These are phyloP conservation scores for Neurospora sp. DNA, from an alignment of 495 filamentous ascomycete species.

Conservation along the genomic window DNA sequence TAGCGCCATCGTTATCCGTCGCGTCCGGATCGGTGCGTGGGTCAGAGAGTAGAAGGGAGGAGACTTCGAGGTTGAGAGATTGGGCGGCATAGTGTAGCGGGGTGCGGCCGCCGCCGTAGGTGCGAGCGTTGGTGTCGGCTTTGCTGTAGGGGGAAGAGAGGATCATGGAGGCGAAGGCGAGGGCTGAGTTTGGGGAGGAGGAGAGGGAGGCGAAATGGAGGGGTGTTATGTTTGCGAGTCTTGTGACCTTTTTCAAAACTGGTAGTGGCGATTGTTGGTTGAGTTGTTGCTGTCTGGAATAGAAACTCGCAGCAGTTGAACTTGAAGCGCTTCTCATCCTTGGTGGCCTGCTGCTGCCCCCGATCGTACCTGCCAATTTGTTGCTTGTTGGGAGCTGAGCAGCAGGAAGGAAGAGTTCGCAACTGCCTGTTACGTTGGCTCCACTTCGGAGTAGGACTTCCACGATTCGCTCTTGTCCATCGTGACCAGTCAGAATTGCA, in stretches of 20 bases:
- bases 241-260: neutral
- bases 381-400: neutral
- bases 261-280: neutral
- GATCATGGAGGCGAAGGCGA: neutral
- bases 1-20: neutral
- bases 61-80: constrained; percentile 2
- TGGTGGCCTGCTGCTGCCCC: neutral
- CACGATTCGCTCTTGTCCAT: neutral
- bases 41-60: neutral
- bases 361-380: neutral
- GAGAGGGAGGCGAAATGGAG: neutral
- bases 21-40: constrained; percentile 5
- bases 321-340: neutral
- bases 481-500: constrained; percentile 4
- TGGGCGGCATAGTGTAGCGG: constrained; percentile 13
- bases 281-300: neutral
- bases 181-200: neutral
- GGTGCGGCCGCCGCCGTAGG: neutral
- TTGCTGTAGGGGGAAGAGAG: neutral
- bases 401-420: neutral
- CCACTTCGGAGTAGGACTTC: constrained; percentile 8
- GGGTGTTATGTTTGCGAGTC: neutral
- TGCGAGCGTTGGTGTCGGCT: neutral
- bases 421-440: neutral
- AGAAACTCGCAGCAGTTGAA: neutral